Evolutionary conservation across 805 yeast species (phyloP), one percentile per base, ranked within the genome.

Genomic region (Candida wancherniae): DNA sequence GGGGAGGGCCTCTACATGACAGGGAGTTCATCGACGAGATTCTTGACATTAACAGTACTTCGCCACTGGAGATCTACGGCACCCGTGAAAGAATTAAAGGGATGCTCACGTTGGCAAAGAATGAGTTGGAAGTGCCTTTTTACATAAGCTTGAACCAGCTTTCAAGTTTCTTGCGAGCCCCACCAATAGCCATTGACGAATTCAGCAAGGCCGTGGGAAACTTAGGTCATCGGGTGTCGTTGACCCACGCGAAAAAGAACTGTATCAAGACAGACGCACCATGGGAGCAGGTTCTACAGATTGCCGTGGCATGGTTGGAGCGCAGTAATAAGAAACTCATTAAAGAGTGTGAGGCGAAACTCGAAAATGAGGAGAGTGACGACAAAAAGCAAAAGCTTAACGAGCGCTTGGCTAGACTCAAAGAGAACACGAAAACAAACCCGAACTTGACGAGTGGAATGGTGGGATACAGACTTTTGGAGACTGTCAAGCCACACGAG

Each of bases 221-320:
- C 40, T 66, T 83, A 34, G 97, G 96, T 1, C 85, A 76, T 56
- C 63, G 73, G 10, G 86, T 84, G 4, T 84, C 96, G 2, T 65
- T 86, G 36, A 84, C 97, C 1, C 99, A 92, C 57, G 95, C 95
- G 3, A 73, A 76, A 44, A 80, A 87, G 19, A 84, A 88, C 21
- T 78, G 87, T 22, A 64, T 92, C 42, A 92, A 92, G 67, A 92
- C 97, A 1, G 65, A 85, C 51, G 97, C 97, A 0, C 85, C 94
- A 4, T 84, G 84, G 80, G 77, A 72, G 25, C 74, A 74, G 17
- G 66, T 90, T 20, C 80, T 95, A 80, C 75, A 75, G 37, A 64
- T 88, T 10, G 71, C 79, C 53, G 71, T 76, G 35, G 73, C 75
- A 42, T 85, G 88, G 77, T 44, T 61, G 34, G 44, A 54, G 18